These are phyloP conservation scores for Cucumis hystrix DNA, from an alignment of 306 rosid species.

Conservation along the genomic window DNA sequence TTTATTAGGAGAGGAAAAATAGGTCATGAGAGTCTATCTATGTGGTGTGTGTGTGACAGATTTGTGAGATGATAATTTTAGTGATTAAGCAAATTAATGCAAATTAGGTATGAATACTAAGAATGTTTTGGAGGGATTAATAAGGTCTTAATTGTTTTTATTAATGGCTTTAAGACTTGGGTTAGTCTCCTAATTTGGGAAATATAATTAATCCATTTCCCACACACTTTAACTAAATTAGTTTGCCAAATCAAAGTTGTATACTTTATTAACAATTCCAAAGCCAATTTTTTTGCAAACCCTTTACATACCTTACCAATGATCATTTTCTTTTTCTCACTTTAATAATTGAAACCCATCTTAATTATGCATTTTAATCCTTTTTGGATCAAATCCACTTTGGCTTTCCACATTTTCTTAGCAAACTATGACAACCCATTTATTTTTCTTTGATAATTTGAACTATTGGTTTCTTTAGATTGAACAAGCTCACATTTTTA, in stretches of 20 bases:
- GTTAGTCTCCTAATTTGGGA: neutral
- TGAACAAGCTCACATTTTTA: too few relatives aligned
- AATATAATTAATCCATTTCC: neutral
- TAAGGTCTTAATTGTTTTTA: neutral
- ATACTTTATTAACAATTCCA: neutral
- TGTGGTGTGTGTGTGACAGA: neutral
- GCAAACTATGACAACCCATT: neutral
- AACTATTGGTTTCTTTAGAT: too few relatives aligned
- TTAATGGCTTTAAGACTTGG: neutral
- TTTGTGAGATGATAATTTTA: neutral
- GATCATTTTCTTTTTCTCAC: neutral
- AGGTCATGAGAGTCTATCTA: conserved; percentile 2
- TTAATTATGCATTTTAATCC: conserved; percentile 2
- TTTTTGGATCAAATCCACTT: neutral
- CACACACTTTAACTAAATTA: neutral
- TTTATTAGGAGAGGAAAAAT: neutral
- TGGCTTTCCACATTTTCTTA: neutral
- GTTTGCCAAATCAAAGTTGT: neutral
- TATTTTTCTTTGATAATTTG: neutral
- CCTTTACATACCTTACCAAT: neutral
- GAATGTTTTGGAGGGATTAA: neutral
- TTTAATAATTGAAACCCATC: neutral
- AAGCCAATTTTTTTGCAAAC: neutral
- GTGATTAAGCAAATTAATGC: neutral
- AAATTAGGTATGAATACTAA: neutral